phyloP scores from a whole-genome alignment of 2,329 filamentous ascomycete genomes.

The Fusarium ramigenum region DNA sequence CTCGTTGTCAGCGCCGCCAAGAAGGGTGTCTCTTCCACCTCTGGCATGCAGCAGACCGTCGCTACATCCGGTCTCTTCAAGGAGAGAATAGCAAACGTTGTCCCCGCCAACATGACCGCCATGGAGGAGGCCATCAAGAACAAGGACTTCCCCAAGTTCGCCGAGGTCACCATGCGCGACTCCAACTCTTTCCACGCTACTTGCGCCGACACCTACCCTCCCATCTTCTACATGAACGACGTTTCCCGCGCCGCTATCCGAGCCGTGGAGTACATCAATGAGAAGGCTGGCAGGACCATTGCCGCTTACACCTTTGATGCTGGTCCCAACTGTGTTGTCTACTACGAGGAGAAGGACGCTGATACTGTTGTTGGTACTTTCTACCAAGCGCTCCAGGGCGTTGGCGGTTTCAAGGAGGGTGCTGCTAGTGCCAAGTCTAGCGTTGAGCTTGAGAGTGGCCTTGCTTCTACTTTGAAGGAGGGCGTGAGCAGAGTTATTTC shows the following conservation, averaged over 20 bases:
- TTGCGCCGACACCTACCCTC: slow-evolving; percentile 93
- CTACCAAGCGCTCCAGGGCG: slow-evolving; percentile 69
- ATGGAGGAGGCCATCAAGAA: slow-evolving; percentile 85
- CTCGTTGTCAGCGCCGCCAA: slow-evolving; percentile 93
- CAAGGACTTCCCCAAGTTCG: slow-evolving; percentile 87
- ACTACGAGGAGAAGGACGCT: slow-evolving; percentile 86
- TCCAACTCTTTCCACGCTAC: slow-evolving; percentile 97
- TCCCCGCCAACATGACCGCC: slow-evolving; percentile 81
- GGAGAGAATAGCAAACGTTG: slow-evolving; percentile 77
- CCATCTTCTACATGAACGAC: slow-evolving; percentile 99
- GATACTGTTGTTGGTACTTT: slow-evolving; percentile 80
- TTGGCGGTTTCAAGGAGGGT: slow-evolving; percentile 77
- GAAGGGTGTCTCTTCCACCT: slow-evolving; percentile 92
- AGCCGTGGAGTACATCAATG: slow-evolving; percentile 89
- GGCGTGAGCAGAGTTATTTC: slow-evolving; percentile 91
- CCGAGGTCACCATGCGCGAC: slow-evolving; percentile 92
- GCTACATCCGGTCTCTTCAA: slow-evolving; percentile 89
- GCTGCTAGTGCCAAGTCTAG: slow-evolving; percentile 61
- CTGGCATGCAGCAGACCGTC: slow-evolving; percentile 97
- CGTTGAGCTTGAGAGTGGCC: slow-evolving; percentile 70
- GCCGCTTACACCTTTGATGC: slow-evolving; percentile 98
- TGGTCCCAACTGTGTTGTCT: slow-evolving; percentile 95
- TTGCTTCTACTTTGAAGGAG: slow-evolving; percentile 73
- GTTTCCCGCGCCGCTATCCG: slow-evolving; percentile 86
- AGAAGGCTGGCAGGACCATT: slow-evolving; percentile 77